These are phyloP conservation scores for Suillus hirtellus DNA, from an alignment of 768 basidiomycete species.

Conservation along the genomic window DNA sequence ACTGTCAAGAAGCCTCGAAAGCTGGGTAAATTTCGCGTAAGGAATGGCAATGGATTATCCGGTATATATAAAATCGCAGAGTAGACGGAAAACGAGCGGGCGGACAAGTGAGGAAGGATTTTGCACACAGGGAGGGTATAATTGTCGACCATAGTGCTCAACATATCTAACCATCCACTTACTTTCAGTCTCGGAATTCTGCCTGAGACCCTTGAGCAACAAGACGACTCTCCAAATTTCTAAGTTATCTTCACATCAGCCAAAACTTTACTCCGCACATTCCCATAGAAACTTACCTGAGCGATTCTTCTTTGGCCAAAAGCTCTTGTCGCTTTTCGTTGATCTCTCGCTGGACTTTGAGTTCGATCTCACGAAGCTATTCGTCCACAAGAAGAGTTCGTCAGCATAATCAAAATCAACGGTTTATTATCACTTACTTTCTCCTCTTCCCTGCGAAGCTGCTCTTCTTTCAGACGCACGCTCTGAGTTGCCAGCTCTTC, in stretches of 20 bases:
- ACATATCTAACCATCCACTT: constrained; percentile 23
- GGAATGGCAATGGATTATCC: constrained; percentile 40
- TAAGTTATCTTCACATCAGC: constrained; percentile 26
- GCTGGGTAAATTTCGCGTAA: constrained; percentile 29
- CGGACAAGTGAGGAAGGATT: constrained; percentile 38
- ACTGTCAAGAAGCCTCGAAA: constrained; percentile 27
- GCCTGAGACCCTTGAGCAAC: constrained; percentile 84
- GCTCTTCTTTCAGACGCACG: constrained; percentile 98
- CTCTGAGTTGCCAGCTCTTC: constrained; percentile 97
- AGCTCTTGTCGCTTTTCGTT: constrained; percentile 97
- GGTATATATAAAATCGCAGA: constrained; percentile 33
- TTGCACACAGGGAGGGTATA: constrained; percentile 36
- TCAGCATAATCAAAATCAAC: constrained; percentile 5
- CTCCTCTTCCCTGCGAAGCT: constrained; percentile 95
- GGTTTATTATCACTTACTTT: constrained; percentile 51
- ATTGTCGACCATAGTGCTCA: constrained; percentile 28
- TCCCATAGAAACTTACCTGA: constrained; percentile 49
- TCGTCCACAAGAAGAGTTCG: constrained; percentile 16
- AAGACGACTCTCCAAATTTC: constrained; percentile 87
- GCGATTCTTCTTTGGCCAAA: constrained; percentile 93
- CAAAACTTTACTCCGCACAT: constrained; percentile 11
- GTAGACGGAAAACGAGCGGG: constrained; percentile 35
- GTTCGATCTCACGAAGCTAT: constrained; percentile 94
- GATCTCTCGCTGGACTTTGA: constrained; percentile 97
- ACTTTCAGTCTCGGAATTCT: constrained; percentile 70